Evolutionary conservation across 73 alveolate species (phyloP).

Genomic region (Paramecium caudatum): DNA sequence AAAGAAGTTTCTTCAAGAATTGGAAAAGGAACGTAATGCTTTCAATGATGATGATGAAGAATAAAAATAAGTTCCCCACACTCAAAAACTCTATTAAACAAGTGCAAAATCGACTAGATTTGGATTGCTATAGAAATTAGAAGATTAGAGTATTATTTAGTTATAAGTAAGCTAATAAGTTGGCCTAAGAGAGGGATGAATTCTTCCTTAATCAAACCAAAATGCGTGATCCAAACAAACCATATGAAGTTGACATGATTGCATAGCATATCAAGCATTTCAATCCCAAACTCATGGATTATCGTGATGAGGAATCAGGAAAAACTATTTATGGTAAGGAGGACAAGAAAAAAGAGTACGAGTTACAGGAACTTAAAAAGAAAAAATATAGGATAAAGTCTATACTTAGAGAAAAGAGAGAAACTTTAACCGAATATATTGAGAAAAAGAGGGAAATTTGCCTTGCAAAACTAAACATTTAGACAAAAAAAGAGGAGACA

Average conservation of each 20-base stretch:
- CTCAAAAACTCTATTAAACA: constrained; percentile 31
- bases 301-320: constrained; percentile 29
- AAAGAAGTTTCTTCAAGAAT: background rate
- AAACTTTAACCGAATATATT: constrained; percentile 69
- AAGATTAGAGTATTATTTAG: constrained; percentile 4
- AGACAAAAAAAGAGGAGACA: constrained; percentile 70
- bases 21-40: constrained; percentile 22
- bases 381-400: constrained; percentile 58
- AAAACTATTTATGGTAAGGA: constrained; percentile 53
- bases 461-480: constrained; percentile 64
- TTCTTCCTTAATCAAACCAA: constrained; percentile 43
- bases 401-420: constrained; percentile 71
- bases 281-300: constrained; percentile 41
- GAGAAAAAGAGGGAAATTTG: constrained; percentile 74
- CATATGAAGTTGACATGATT: background rate
- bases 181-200: constrained; percentile 74
- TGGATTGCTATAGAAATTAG: constrained; percentile 47
- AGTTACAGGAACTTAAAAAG: constrained; percentile 60
- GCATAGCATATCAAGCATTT: constrained; percentile 52
- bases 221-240: constrained; percentile 18
- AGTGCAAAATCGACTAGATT: constrained; percentile 41
- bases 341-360: constrained; percentile 59
- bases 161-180: constrained; percentile 43
- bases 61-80: background rate
- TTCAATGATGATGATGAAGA: constrained; percentile 49